Evolutionary conservation across 495 filamentous ascomycete species (phyloP), one percentile per base, ranked within the genome.

Genomic region (Aspergillus conjunctus): DNA sequence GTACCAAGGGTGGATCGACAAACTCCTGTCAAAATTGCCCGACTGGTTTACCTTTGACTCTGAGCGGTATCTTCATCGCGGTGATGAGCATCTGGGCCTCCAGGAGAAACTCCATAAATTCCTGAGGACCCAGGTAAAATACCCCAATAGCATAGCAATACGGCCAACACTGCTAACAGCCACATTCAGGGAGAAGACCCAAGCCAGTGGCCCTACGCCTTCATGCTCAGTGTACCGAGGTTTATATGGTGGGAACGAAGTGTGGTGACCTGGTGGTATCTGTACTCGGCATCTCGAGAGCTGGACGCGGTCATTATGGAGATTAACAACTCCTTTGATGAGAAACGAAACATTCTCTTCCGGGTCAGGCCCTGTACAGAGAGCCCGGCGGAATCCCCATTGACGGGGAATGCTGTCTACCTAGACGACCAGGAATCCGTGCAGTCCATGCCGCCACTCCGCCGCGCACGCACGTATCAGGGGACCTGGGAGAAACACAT

Each of bases 201-300:
- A 5, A 7, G 21, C 11, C 53, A 66, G 22, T 68, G 63, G 63
- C 83, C 86, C 6, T 75, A 83, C 68, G 86, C 85, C 7, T 92
- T 91, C 70, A 72, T 92, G 37, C 73, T 88, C 31, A 87, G 87
- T 14, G 85, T 88, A 7, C 84, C 90, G 15, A 77, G 79, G 20
- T 88, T 91, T 59, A 69, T 90, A 4, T 85, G 87, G n/a, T 89
- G 88, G 66, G 82, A 83, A 15, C 90, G 90, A 71, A 91, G 90
- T 64, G 88, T 88, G 0, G 86, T 91, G 11, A 90, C 87, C 9
- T 89, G 91, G 70, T 93, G 90, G 86, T 91, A 92, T 61, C 77
- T 93, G 7, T 92, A 93, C 66, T 80, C 81, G 22, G 58, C 72
- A 4, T 64, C 82, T 7, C 77, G 79, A 52, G 71, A 79, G 17